phyloP scores from a whole-genome alignment of 352 stramenopile species.

The Aphanomyces stellatus region DNA sequence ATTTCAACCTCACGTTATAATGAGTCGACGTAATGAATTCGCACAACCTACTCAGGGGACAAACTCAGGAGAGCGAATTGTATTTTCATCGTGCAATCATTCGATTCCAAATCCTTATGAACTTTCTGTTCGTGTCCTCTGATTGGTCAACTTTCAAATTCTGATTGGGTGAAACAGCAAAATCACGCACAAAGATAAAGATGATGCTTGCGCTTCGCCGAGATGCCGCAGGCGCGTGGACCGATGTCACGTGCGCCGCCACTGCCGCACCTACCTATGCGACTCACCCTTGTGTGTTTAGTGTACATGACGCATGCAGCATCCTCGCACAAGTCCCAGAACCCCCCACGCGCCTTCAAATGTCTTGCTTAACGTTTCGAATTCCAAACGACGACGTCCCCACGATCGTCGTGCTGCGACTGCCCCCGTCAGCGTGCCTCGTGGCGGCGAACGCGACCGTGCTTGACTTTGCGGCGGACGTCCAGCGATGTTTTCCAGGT shows the following conservation, averaged over 20 bases:
- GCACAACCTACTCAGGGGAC: too few relatives aligned
- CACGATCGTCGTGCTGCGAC: neutral
- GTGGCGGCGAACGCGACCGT: neutral
- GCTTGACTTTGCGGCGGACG: neutral
- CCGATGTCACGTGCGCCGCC: neutral
- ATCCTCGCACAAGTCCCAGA: neutral
- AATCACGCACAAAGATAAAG: too few relatives aligned
- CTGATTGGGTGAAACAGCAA: too few relatives aligned
- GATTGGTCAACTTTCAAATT: neutral
- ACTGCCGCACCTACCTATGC: neutral
- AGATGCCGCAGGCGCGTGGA: neutral
- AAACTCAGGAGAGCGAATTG: too few relatives aligned
- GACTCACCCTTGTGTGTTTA: neutral
- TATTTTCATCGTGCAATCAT: too few relatives aligned
- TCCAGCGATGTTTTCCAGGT: constrained; percentile 18
- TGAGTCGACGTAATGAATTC: too few relatives aligned
- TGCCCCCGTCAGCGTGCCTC: neutral
- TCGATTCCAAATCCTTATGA: neutral
- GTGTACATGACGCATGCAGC: neutral
- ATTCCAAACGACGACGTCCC: neutral
- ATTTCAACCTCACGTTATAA: too few relatives aligned
- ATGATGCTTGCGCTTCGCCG: neutral
- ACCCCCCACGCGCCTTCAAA: neutral
- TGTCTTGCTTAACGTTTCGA: neutral
- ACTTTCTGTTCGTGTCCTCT: too few relatives aligned